Conservation (phyloP, 768 basidiomycete species). For the Collybiopsis luxurians region DNA sequence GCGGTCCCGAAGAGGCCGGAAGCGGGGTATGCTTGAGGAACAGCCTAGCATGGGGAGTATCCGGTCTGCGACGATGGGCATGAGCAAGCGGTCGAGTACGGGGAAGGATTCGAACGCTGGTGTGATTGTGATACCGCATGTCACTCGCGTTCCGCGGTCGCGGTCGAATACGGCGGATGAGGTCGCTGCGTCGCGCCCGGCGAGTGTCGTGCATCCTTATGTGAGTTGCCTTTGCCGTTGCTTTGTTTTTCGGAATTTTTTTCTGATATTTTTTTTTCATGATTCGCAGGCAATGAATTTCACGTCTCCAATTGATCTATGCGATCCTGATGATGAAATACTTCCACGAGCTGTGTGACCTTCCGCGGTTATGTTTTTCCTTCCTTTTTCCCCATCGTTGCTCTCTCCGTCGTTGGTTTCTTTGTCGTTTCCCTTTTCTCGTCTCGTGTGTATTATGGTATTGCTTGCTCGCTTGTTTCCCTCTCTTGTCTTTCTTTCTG, state of each 20-base stretch:
- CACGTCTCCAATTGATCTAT: conserved; percentile 32
- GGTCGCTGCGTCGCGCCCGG: not conserved
- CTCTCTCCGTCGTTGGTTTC: too few species aligned
- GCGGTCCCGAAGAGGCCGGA: not conserved
- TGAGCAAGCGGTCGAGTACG: not conserved
- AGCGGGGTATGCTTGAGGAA: not conserved
- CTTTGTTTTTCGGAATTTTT: conserved; percentile 11
- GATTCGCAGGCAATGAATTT: conserved; percentile 30
- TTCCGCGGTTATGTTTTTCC: too few species aligned
- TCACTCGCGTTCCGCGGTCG: not conserved
- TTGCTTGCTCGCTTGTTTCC: too few species aligned
- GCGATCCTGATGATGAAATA: conserved; percentile 9
- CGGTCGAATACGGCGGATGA: conserved; percentile 5
- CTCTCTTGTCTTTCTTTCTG: too few species aligned
- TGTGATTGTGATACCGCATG: not conserved
- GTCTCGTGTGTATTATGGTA: too few species aligned
- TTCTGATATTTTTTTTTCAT: not conserved
- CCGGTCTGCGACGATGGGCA: not conserved
- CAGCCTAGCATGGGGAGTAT: not conserved
- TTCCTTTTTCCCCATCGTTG: too few species aligned
- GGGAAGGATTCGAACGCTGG: not conserved
- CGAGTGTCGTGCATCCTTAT: conserved; percentile 12
- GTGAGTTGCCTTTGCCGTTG: conserved; percentile 7
- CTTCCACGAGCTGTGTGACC: not conserved
- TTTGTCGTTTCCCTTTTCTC: too few species aligned